Base-by-base conservation (phyloP, 306 rosid genomes). In the Cucurbita argyrosperma region DNA sequence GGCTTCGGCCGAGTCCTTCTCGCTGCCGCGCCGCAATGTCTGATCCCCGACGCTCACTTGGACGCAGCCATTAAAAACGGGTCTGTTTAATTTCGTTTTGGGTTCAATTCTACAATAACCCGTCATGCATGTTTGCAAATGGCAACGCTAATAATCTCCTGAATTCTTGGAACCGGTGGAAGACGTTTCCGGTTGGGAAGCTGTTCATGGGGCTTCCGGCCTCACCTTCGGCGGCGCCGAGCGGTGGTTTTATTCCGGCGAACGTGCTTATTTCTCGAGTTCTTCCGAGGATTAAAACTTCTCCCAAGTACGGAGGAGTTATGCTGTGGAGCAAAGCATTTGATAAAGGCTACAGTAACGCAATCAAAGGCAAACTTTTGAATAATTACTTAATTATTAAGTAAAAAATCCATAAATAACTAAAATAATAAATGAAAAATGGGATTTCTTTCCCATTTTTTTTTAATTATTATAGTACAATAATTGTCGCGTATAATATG, bases 31-130 rank as follows among this genome's bases (percentile, higher is more conserved):
- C 96, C 92, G 0, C 92, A 89, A 18, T 87, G 96, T 26, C 82
- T 80, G 4, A 76, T 53, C 79, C 90, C 89, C 0, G 92, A 89
- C 19, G 77, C 77, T 1, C 80, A 78, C 61, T 72, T 87, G 9
- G 82, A 77, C 6, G 0, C 62, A 0, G 90, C 96, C 3, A 80
- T 89, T 11, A n/a, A 54, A 79, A 38, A 87, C 96, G 0, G 88
- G 96, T 0, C 19, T 85, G 12, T 87, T 89, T 66, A 87, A 87
- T 52, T 81, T 59, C 12, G 90, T n/a, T 89, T n/a, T 89, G 96
- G 91, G 91, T 90, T 49, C 96, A 90, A 66, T 90, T 90, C 80
- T 90, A 86, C 76, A 90, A 90, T 80, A 90, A 90, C 42, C 76
- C 82, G 57, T 61, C 18, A 0, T 89, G 97, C 55, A 85, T 83